Evolutionary conservation across 768 basidiomycete genomes (phyloP), one percentile per base, ranked within the genome.

Genomic region (Melanogaster broomeanus): DNA sequence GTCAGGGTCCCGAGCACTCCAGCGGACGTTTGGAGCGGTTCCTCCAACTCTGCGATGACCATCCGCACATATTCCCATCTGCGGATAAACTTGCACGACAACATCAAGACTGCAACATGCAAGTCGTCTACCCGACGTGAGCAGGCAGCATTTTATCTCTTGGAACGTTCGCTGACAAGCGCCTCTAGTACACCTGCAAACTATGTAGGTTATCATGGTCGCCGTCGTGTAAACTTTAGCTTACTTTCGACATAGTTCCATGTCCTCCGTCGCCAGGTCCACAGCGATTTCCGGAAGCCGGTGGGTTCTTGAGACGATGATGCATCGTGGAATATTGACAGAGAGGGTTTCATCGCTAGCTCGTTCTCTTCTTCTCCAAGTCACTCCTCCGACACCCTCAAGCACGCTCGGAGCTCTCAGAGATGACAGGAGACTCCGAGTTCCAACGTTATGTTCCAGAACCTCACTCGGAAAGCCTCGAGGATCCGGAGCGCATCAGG

Each of bases 61-160:
- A 98, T 66, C 94, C 94, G 11, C 77, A 91, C 68, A 70, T 85
- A 50, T 96, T 83, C 84, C 94, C 94, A 1, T 82, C 83, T 1
- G 80, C 81, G 2, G 85, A 94, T 72, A 94, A 94, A 77, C 72
- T 93, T 49, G 90, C 92, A 63, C 74, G 94, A 35, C 92, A 95
- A 63, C 92, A 95, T 65, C 94, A 98, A 75, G 94, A 98, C 67
- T 94, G 92, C 74, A 98, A 96, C 70, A 90, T 96, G 90, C 94
- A 96, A 75, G 86, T 98, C 60, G 90, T 93, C 16, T 96, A 96
- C 72, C 89, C 92, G 2, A 92, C 92, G 85, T 88, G 65, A 66
- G 85, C 77, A 19, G n/a, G 25, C 15, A 18, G 34, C 49, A 13
- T 11, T 51, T 15, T 11, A n/a, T 22, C 33, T 45, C 38, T 33